These are phyloP conservation scores for Calonectria hawksworthii DNA, from an alignment of 2,329 filamentous ascomycete species.

Conservation along the genomic window DNA sequence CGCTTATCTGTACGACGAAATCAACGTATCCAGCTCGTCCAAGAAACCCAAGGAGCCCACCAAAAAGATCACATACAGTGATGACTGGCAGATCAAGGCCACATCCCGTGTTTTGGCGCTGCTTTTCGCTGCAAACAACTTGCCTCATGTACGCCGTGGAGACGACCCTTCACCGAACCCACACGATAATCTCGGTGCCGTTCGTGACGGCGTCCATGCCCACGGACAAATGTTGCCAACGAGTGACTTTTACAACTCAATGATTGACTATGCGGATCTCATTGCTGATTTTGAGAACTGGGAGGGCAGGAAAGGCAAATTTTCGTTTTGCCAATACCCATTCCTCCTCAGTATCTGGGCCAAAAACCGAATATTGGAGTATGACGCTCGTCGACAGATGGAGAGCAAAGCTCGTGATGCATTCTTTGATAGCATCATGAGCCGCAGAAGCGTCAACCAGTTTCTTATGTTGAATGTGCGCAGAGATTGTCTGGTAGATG, in stretches of 20 bases:
- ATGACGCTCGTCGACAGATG: slow-evolving; percentile 92
- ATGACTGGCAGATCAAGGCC: slow-evolving; percentile 92
- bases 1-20: slow-evolving; percentile 83
- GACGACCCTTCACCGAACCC: slow-evolving; percentile 40
- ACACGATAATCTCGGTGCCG: slow-evolving; percentile 43
- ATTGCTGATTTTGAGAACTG: slow-evolving; percentile 89
- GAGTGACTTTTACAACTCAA: slow-evolving; percentile 88
- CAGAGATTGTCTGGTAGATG: slow-evolving; percentile 88
- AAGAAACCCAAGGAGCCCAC: slow-evolving; percentile 69
- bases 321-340: slow-evolving; percentile 92
- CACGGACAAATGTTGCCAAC: slow-evolving; percentile 80
- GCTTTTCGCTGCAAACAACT: slow-evolving; percentile 85
- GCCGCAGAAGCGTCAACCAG: slow-evolving; percentile 79
- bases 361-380: slow-evolving; percentile 90
- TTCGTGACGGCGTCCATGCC: slow-evolving; percentile 48
- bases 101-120: slow-evolving; percentile 85
- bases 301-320: slow-evolving; percentile 81
- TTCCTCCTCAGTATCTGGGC: slow-evolving; percentile 93
- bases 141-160: slow-evolving; percentile 54
- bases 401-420: slow-evolving; percentile 88
- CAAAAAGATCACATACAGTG: slow-evolving; percentile 75
- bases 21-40: slow-evolving; percentile 66
- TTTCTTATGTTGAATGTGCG: slow-evolving; percentile 84
- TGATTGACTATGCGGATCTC: slow-evolving; percentile 89
- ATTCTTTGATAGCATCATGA: slow-evolving; percentile 91